Base-by-base conservation (phyloP, 768 basidiomycete species). In the Mycena galericulata region DNA sequence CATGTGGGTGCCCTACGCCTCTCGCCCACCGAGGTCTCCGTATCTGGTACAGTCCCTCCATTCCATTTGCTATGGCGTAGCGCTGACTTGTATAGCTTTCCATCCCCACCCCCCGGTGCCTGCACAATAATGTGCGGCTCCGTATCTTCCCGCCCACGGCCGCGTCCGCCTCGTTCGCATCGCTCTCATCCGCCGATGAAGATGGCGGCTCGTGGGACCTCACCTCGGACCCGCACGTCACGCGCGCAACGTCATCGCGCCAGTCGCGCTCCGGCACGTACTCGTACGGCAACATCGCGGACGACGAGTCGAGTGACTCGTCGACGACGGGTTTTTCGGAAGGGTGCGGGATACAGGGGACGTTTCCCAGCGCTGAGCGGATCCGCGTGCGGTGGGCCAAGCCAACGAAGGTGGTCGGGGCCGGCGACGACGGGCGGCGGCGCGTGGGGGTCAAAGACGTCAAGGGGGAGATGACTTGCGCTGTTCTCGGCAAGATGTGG, bases 231-330 rank as follows among this genome's bases (percentile, higher is more conserved):
- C 93, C 93, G 12, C 87, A 87, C 77, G 92, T 94, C 63, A 87
- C 91, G 12, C 88, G 91, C 36, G 82, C 75, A 30, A 65, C 82
- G 8, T 79, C 85, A 0, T 75, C 80, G 30, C 86, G 88, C 29
- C 78, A 83, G 20, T 84, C 87, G 15, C 87, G 90, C 36, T 78
- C 87, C 1, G 62, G 66, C 38, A 84, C 50, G 43, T 65, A 84
- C 56, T 90, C 91, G 8, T 90, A 90, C 72, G 89, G 84, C 45
- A 85, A 91, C 73, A 89, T 93, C 74, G 93, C 93, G 0, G 93
- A 95, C 70, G 93, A 94, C 71, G 93, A 95, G 74, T 91, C 92
- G 4, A 92, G 91, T 43, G 93, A 94, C 74, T 90, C 92, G 1
- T 90, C 77, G 38, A 85, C 76, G 34, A 81, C 83, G 10, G 86